Conservation (phyloP, 306 rosid genomes). For the Corylus avellana region DNA sequence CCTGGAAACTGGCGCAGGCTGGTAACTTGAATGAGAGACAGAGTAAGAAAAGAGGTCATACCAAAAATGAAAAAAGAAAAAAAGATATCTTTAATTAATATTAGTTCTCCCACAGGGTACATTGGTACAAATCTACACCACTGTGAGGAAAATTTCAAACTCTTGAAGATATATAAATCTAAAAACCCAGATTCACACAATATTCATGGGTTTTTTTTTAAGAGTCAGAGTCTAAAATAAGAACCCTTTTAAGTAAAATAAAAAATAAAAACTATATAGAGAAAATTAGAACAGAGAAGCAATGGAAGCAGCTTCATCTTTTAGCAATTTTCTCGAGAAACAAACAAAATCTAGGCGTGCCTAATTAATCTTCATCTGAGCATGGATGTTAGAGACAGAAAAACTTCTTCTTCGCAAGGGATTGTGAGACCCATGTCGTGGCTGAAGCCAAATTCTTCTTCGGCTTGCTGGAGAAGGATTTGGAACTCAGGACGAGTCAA, state of each 20-base stretch:
- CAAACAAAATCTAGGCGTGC: not conserved
- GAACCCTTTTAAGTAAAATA: constrained; percentile 3
- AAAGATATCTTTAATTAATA: constrained; percentile 22
- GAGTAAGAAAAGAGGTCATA: not conserved
- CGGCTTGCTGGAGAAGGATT: constrained; percentile 75
- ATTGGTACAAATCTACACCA: constrained; percentile 35
- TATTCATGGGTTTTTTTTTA: constrained; percentile 27
- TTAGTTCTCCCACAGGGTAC: constrained; percentile 50
- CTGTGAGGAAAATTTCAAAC: constrained; percentile 39
- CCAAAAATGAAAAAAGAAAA: too few relatives aligned
- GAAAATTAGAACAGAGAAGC: constrained; percentile 63
- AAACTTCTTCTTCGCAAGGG: constrained; percentile 76
- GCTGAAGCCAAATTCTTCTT: constrained; percentile 88
- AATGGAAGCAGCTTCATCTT: constrained; percentile 76
- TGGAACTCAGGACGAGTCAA: constrained; percentile 78
- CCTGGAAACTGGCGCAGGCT: constrained; percentile 27
- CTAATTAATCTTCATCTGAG: constrained; percentile 44
- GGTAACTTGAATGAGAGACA: constrained; percentile 5
- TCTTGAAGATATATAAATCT: constrained; percentile 36
- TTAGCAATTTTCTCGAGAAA: constrained; percentile 8
- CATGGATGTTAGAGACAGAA: constrained; percentile 71
- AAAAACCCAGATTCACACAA: constrained; percentile 31
- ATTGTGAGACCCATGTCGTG: constrained; percentile 89
- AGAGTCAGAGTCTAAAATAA: constrained; percentile 50
- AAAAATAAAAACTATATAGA: constrained; percentile 4